Evolutionary conservation across 2,329 filamentous ascomycete species (phyloP), one percentile per base, ranked within the genome.

Genomic region (Thelonectria rubi): DNA sequence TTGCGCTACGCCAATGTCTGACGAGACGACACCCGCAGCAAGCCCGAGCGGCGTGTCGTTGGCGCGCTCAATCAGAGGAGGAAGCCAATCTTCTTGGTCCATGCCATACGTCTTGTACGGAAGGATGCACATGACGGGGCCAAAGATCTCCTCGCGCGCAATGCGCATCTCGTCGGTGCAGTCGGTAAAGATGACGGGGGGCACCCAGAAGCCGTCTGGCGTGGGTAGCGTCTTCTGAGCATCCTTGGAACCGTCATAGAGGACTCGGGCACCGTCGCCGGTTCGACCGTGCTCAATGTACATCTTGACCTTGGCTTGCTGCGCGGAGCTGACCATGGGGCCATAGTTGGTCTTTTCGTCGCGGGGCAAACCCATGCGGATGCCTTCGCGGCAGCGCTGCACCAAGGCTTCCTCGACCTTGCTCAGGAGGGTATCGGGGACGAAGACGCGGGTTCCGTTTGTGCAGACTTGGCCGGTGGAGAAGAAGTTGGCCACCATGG

Each of bases 401-500:
- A 93, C 72, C 1, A 97, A 79, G 0, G 80, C 79, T 69, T 83
- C 81, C 75, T 96, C 92, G 66, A 97, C 94, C 0, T 80, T 81
- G 14, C 78, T 59, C 73, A 93, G 88, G 75, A 93, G 83, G 39
- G 78, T 74, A 34, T 82, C 79, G 0, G 91, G 92, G 3, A 97
- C 84, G 74, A 97, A 97, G 34, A 97, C 93, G 11, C 93, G 85
- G 1, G 93, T 97, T 51, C 93, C 93, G 75, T 97, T 97, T 52
- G 93, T 97, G 84, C 93, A 97, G 52, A 97, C 93, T 77, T 97
- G 93, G 30, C 93, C 93, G 0, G 91, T 91, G 67, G 90, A 93
- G 82, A 91, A 97, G 80, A 97, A 97, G 77, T 97, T 97, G 70
- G 93, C 93, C 83, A 96, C 92, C 90, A 97, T 94, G 65, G 92